Conservation (phyloP, 768 basidiomycete species). For the Tylopilus vinaceipallidus region DNA sequence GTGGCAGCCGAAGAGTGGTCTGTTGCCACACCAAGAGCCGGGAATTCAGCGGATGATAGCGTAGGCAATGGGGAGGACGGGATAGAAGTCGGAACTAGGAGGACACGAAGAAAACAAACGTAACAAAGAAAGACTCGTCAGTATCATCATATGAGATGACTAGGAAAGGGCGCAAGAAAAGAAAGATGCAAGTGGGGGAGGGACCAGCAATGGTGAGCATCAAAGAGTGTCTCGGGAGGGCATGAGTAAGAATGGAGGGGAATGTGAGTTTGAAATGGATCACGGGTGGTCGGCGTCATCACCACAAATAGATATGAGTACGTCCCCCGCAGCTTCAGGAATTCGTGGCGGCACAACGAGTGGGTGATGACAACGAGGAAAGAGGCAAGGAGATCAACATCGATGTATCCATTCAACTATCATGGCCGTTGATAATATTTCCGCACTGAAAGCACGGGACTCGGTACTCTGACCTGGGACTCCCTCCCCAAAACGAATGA, state of each 20-base stretch:
- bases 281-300: constrained; percentile 21
- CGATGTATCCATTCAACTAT: constrained; percentile 40
- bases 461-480: constrained; percentile 79
- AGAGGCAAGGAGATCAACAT: constrained; percentile 18
- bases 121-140: constrained; percentile 39
- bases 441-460: constrained; percentile 89
- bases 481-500: constrained; percentile 70
- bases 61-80: constrained; percentile 43
- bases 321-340: constrained; percentile 27
- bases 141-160: constrained; percentile 42
- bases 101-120: constrained; percentile 17
- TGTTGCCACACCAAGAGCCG: constrained; percentile 46
- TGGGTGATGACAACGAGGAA: constrained; percentile 24
- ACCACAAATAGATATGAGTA: constrained; percentile 18
- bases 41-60: constrained; percentile 73
- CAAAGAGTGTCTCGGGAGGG: constrained; percentile 4
- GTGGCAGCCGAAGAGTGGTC: constrained; percentile 9
- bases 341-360: constrained; percentile 27
- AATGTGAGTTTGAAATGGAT: constrained; percentile 8
- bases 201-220: constrained; percentile 26
- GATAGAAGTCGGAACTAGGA: constrained; percentile 35
- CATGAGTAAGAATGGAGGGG: constrained; percentile 7
- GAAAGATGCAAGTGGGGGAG: constrained; percentile 39
- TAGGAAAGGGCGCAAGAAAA: constrained; percentile 40
- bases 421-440: constrained; percentile 72